A percentile compares a stretch with the other conserved stretches of the same genome.
Evolutionary conservation across 2,329 filamentous ascomycete genomes (phyloP).

Genomic region (Ophiocordyceps camponoti-rufipedis): DNA sequence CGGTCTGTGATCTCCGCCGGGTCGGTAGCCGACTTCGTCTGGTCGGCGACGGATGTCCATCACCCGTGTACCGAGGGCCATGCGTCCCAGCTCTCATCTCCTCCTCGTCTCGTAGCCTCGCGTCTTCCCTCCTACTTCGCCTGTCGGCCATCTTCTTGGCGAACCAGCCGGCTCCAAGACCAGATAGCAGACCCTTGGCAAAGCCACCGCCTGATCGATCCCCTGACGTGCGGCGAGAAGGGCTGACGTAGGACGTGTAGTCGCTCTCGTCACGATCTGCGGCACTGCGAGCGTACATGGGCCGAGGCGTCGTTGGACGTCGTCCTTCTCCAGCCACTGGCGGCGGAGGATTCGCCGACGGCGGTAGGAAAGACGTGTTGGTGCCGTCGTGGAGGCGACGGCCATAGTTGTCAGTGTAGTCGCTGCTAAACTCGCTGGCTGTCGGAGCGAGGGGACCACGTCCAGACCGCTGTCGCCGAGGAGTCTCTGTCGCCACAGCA

Average conservation of each 20-base stretch:
- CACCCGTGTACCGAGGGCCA: slow-evolving; percentile 49
- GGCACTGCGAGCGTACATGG: slow-evolving; percentile 24
- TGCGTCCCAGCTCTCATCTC: slow-evolving; percentile 40
- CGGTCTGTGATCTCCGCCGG: slow-evolving; percentile 9
- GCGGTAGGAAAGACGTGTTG: slow-evolving; percentile 25
- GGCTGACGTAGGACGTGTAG: slow-evolving; percentile 43
- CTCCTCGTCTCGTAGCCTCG: slow-evolving; percentile 28
- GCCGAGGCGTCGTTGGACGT: slow-evolving; percentile 26
- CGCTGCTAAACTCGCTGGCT: slow-evolving; percentile 32
- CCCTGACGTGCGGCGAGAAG: slow-evolving; percentile 35
- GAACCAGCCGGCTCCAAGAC: slow-evolving; percentile 51
- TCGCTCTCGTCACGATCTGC: slow-evolving; percentile 34
- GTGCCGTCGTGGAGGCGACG: slow-evolving; percentile 8
- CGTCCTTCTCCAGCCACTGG: slow-evolving; percentile 18
- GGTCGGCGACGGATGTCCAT: slow-evolving; percentile 37
- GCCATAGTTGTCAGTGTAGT: slow-evolving; percentile 20
- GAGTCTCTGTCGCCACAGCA: slow-evolving; percentile 43
- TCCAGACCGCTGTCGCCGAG: slow-evolving; percentile 25
- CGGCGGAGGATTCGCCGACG: slow-evolving; percentile 23
- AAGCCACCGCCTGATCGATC: slow-evolving; percentile 26
- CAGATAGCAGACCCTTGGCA: slow-evolving; percentile 39
- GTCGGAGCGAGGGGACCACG: slow-evolving; percentile 15
- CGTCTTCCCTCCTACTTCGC: slow-evolving; percentile 26
- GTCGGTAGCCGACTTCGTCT: slow-evolving; percentile 18
- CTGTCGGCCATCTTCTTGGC: slow-evolving; percentile 45